Evolutionary conservation across 176 grass and related monocot species (phyloP).

Genomic region (Hordeum vulgare): MorexV3_pseudomolecules_assembly NC_058524.1:334830284-334830783

Average conservation of each 20-base stretch:
- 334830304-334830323: no score
- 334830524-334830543: slow-evolving; percentile 84
- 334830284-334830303: no score
- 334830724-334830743: slow-evolving; percentile 19
- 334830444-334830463: slow-evolving; percentile 9
- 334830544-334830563: slow-evolving; percentile 47
- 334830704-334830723: neutral
- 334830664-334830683: neutral
- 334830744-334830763: slow-evolving; percentile 36
- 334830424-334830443: slow-evolving; percentile 9
- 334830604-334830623: neutral
- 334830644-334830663: neutral
- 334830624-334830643: neutral
- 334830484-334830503: slow-evolving; percentile 51
- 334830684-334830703: neutral
- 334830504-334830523: slow-evolving; percentile 24
- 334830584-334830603: slow-evolving; percentile 5
- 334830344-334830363: no score
- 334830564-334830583: slow-evolving; percentile 1
- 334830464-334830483: neutral
- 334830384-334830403: no score
- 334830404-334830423: neutral
- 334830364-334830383: no score
- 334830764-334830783: slow-evolving; percentile 23
- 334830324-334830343: no score